These are phyloP conservation scores for Venturia carpophila DNA, from an alignment of 2,329 filamentous ascomycete species.

Conservation along the genomic window DNA sequence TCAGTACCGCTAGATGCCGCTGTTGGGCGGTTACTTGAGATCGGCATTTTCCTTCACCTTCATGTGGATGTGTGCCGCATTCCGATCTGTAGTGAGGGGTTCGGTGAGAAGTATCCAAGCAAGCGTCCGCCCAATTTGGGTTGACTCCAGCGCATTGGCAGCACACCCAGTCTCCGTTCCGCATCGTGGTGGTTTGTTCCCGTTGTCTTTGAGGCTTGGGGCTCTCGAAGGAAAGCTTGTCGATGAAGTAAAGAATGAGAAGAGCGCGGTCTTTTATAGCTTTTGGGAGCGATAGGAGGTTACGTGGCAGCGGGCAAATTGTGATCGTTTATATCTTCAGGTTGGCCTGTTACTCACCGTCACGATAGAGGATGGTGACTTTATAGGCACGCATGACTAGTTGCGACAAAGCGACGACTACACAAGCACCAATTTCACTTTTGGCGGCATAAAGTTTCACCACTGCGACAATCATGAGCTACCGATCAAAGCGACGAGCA, in stretches of 20 bases:
- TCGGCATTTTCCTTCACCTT: background rate
- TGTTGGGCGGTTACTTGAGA: background rate
- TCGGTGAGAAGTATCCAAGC: background rate
- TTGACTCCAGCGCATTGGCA: background rate
- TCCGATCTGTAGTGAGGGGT: background rate
- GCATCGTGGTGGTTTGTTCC: background rate
- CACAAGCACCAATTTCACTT: background rate
- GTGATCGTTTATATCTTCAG: background rate
- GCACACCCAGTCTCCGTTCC: constrained; percentile 1
- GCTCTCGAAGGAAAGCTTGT: background rate
- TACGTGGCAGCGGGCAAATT: background rate
- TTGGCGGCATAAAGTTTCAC: background rate
- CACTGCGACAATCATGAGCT: background rate
- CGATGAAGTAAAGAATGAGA: background rate
- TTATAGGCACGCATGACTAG: background rate
- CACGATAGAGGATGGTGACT: too few species aligned
- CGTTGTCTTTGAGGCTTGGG: background rate
- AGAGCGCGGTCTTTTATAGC: background rate
- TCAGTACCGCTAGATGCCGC: background rate
- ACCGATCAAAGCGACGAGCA: too few species aligned
- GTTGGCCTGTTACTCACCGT: background rate
- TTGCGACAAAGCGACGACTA: background rate
- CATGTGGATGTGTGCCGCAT: background rate
- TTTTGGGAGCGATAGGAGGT: background rate
- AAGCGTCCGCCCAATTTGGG: background rate